phyloP scores from a whole-genome alignment of 2,329 filamentous ascomycete species.

The Tolypocladium endophyticum region DNA sequence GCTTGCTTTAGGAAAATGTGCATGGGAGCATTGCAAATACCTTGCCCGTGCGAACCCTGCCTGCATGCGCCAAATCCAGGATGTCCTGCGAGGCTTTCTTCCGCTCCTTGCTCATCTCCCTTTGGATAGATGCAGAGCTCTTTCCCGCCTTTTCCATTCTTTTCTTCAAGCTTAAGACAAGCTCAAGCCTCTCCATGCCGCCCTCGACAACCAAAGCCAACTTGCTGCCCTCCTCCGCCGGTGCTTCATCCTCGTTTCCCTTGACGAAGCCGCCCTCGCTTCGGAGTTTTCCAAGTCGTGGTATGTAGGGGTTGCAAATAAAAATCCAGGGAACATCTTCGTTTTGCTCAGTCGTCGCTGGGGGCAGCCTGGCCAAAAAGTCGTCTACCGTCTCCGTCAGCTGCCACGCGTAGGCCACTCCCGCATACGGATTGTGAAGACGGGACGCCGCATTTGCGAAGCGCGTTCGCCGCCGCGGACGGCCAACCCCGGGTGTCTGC shows the following conservation, averaged over 20 bases:
- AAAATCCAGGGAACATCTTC: slow-evolving; percentile 57
- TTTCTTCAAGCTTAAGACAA: slow-evolving; percentile 37
- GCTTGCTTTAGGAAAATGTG: not conserved
- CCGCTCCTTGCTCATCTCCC: slow-evolving; percentile 39
- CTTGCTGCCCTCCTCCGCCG: slow-evolving; percentile 33
- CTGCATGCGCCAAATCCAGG: slow-evolving; percentile 46
- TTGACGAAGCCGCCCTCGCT: slow-evolving; percentile 25
- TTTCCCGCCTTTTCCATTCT: slow-evolving; percentile 28
- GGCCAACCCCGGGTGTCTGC: slow-evolving; percentile 15
- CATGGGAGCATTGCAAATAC: slow-evolving; percentile 20
- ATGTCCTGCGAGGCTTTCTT: slow-evolving; percentile 43
- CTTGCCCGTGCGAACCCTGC: slow-evolving; percentile 56
- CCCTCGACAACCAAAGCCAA: slow-evolving; percentile 38
- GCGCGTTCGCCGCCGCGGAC: slow-evolving; percentile 11
- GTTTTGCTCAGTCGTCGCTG: slow-evolving; percentile 44
- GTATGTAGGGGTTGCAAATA: slow-evolving; percentile 53
- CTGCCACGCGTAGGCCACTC: slow-evolving; percentile 46
- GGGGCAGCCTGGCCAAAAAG: slow-evolving; percentile 60
- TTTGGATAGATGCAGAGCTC: slow-evolving; percentile 24
- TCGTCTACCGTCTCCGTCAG: slow-evolving; percentile 50
- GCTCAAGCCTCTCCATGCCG: slow-evolving; percentile 38
- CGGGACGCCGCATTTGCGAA: slow-evolving; percentile 13
- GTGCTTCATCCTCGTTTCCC: slow-evolving; percentile 39
- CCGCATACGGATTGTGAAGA: slow-evolving; percentile 50
- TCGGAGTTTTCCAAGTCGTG: slow-evolving; percentile 20